Evolutionary conservation across 2,329 filamentous ascomycete species (phyloP), one percentile per base, ranked within the genome.

Genomic region (Teratosphaeria nubilosa): DNA sequence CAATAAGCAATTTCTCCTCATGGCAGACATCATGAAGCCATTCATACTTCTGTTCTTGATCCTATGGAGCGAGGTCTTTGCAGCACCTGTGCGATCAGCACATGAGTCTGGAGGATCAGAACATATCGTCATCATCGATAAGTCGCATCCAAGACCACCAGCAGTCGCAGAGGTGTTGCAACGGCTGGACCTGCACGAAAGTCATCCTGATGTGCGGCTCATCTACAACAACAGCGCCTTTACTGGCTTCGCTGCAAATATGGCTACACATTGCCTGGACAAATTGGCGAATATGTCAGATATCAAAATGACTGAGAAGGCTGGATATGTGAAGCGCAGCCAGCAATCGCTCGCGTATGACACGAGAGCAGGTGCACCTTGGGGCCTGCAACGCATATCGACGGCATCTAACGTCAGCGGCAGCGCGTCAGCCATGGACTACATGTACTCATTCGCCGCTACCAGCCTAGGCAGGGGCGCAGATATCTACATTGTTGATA

Each of bases 401-500:
- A 68, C 66, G 16, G 54, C 65, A 25, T 59, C 60, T n/a, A 58
- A 56, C 27, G 58, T 66, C 11, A 55, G 67, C 11, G 64, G 68
- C 34, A 64, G 64, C 56, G 59, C 64, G 11, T 68, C 66, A 54
- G 64, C 65, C 25, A 69, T 77, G 56, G 68, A 74, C 59, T 78
- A 74, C 64, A 75, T 72, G 27, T 79, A 79, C 66, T 75, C 76
- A 59, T 65, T 76, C 53, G 64, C 76, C 22, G 74, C 76, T 60
- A 16, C 14, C 16, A 45, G 55, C 1, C 71, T 75, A 10, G 76
- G 75, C 56, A 60, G 64, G 22, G 75, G 74, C 55, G 75, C 76
- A n/a, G 76, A 79, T 58, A 74, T 79, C 57, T 79, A 79, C 66
- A 68, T 79, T 57, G 65, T 79, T n/a, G 77, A 79, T 63, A 78